phyloP scores from a whole-genome alignment of 441 rosid species.

The Jatropha podagrica region DNA sequence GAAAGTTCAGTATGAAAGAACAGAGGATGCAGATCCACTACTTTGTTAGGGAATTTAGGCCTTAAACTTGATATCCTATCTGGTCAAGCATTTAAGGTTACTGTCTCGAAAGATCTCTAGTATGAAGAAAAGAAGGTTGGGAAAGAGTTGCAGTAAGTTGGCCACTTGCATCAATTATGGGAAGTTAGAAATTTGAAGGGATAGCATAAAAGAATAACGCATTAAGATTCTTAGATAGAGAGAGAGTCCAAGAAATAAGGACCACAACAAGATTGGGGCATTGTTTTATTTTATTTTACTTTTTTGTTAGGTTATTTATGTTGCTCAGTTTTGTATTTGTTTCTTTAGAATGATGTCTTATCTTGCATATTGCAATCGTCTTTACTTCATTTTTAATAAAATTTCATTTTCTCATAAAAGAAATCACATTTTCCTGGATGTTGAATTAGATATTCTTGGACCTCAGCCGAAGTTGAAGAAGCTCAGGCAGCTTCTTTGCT shows the following conservation, averaged over 20 bases:
- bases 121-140: neutral
- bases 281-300: neutral
- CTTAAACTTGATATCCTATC: neutral
- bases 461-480: constrained; percentile 50
- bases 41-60: neutral
- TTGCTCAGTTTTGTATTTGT: neutral
- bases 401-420: neutral
- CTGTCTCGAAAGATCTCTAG: neutral
- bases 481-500: constrained; percentile 50
- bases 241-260: neutral
- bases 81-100: neutral
- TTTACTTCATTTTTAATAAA: neutral
- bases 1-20: neutral
- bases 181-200: neutral
- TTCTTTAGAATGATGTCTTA: too few relatives aligned
- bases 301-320: neutral
- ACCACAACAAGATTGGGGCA: neutral
- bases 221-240: too few relatives aligned
- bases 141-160: neutral
- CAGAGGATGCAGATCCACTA: neutral
- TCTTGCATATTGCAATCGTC: neutral
- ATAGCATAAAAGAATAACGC: too few relatives aligned
- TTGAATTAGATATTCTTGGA: constrained; percentile 51
- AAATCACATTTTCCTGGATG: constrained; percentile 17
- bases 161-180: neutral